Conservation (phyloP, 2,329 filamentous ascomycete species). For the Chaetomiaceae sp. region DNA sequence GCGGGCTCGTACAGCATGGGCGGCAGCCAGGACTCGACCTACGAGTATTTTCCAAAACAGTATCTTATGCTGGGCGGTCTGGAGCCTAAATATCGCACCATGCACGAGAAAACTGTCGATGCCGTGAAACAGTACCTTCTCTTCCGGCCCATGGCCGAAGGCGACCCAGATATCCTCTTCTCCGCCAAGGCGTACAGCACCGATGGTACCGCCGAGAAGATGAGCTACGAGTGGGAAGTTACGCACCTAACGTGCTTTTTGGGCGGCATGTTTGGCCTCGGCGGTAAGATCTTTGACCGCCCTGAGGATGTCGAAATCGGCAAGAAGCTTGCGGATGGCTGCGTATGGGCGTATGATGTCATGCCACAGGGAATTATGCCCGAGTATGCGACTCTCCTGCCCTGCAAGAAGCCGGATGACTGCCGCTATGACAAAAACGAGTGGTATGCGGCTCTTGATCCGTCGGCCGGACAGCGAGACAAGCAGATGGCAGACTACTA, state of each 20-base stretch:
- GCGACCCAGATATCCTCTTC: conserved; percentile 67
- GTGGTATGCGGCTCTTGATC: conserved; percentile 49
- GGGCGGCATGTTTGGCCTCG: conserved; percentile 66
- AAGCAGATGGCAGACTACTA: conserved; percentile 42
- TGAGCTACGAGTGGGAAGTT: conserved; percentile 53
- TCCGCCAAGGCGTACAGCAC: conserved; percentile 57
- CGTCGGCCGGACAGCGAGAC: conserved; percentile 40
- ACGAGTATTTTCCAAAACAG: conserved; percentile 68
- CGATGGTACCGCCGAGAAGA: conserved; percentile 39
- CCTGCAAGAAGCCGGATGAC: conserved; percentile 44
- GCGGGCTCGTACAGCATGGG: conserved; percentile 55
- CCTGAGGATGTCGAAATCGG: conserved; percentile 59
- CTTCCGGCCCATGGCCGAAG: conserved; percentile 70
- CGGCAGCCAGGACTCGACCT: conserved; percentile 64
- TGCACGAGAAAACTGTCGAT: conserved; percentile 66
- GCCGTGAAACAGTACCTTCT: conserved; percentile 69
- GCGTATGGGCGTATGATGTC: conserved; percentile 64
- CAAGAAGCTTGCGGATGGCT: conserved; percentile 61
- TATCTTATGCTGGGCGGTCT: conserved; percentile 73
- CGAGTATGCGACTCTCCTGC: conserved; percentile 46
- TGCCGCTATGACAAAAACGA: conserved; percentile 52
- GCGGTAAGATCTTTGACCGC: conserved; percentile 57
- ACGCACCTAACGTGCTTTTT: conserved; percentile 64
- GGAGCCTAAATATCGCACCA: conserved; percentile 64
- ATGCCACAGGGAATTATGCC: conserved; percentile 63